Evolutionary conservation across 2,329 filamentous ascomycete species (phyloP).

Genomic region (Juglanconis oblonga): DNA sequence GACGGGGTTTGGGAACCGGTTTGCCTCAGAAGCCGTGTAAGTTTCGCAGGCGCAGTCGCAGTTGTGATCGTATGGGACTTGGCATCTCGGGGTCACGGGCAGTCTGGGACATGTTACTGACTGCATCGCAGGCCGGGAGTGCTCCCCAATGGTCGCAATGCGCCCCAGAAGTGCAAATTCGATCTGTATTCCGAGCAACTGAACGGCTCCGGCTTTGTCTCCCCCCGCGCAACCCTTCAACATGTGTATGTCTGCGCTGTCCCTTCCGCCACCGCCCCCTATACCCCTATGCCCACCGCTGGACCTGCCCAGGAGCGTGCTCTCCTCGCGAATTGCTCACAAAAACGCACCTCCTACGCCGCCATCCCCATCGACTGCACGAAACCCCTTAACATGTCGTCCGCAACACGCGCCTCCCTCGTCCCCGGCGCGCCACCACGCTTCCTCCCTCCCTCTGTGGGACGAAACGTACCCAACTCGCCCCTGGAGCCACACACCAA

Average conservation of each 20-base stretch:
- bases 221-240: conserved; percentile 18
- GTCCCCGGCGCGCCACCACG: background rate
- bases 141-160: conserved; percentile 16
- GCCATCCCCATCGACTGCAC: background rate
- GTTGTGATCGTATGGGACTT: no score
- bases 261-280: background rate
- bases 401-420: conserved; percentile 8
- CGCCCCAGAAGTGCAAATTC: conserved; percentile 25
- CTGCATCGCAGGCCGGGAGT: background rate
- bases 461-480: no score
- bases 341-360: background rate
- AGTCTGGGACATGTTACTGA: background rate
- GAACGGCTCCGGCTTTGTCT: conserved; percentile 26
- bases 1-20: background rate
- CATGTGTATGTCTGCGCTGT: background rate
- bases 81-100: no score
- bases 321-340: background rate
- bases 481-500: no score
- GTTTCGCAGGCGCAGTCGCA: background rate
- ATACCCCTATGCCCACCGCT: background rate
- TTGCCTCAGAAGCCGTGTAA: background rate
- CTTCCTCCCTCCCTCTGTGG: background rate
- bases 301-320: background rate
- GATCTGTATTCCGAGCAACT: conserved; percentile 27
- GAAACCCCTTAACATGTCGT: background rate